These are phyloP conservation scores for Nothophytophthora sp. DNA, from an alignment of 352 stramenopile genomes.

Conservation along the genomic window DNA sequence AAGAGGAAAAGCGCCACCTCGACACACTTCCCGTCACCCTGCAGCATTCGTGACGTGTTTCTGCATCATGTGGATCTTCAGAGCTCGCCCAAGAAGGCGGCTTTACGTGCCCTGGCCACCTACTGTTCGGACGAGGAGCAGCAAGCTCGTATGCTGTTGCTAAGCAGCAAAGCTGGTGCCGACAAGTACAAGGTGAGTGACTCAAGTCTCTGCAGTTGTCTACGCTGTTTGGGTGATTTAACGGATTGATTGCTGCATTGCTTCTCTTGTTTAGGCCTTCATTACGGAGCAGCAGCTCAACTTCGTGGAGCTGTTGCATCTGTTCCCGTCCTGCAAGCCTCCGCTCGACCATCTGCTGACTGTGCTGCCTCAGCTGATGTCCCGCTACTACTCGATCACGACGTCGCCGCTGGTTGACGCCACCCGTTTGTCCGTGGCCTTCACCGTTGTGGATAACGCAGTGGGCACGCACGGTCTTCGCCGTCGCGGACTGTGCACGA, in stretches of 20 bases:
- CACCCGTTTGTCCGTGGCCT: conserved; percentile 79
- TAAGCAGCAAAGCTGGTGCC: conserved; percentile 71
- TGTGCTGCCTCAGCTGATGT: conserved; percentile 87
- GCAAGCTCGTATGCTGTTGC: conserved; percentile 53
- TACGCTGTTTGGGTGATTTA: not conserved
- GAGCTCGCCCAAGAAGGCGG: conserved; percentile 75
- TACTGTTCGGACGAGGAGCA: conserved; percentile 71
- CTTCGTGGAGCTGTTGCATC: conserved; percentile 89
- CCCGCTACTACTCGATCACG: conserved; percentile 96
- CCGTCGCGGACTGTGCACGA: conserved; percentile 62
- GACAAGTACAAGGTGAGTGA: conserved; percentile 67
- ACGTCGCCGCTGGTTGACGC: conserved; percentile 89
- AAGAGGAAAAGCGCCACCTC: conserved; percentile 33
- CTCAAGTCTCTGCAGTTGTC: not conserved
- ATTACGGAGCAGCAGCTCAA: conserved; percentile 89
- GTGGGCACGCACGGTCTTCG: conserved; percentile 37
- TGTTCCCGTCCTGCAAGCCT: conserved; percentile 92
- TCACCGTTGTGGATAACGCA: conserved; percentile 92
- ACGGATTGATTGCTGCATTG: not conserved
- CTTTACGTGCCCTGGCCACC: conserved; percentile 58
- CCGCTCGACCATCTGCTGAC: conserved; percentile 89
- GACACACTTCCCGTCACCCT: conserved; percentile 48
- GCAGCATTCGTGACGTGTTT: conserved; percentile 80
- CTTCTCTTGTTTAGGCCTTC: conserved; percentile 53
- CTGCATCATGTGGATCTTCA: conserved; percentile 84